Evolutionary conservation across 2,329 filamentous ascomycete species (phyloP).

Genomic region (Fulvia fulva): DNA sequence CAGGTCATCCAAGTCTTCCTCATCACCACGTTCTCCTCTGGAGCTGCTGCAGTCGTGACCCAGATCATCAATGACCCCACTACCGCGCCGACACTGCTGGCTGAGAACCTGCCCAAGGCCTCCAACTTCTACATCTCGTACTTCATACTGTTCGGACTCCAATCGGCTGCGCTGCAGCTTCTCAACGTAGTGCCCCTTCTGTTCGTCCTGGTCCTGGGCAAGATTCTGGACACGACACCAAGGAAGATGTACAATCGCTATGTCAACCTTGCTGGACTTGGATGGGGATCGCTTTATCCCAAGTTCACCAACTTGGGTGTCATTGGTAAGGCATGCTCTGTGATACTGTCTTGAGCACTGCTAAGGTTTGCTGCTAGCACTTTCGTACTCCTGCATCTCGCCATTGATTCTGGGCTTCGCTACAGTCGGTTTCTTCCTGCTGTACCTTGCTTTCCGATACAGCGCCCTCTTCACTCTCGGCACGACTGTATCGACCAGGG

Average conservation of each 20-base stretch:
- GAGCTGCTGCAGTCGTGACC: slow-evolving; percentile 27
- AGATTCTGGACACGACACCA: slow-evolving; percentile 38
- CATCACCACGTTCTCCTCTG: slow-evolving; percentile 35
- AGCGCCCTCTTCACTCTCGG: slow-evolving; percentile 47
- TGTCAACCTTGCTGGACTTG: slow-evolving; percentile 37
- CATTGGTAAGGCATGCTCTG: slow-evolving; percentile 25
- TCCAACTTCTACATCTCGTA: slow-evolving; percentile 38
- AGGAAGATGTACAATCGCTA: slow-evolving; percentile 44
- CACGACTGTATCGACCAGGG: slow-evolving; percentile 42
- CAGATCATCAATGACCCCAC: slow-evolving; percentile 32
- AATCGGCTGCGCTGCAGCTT: slow-evolving; percentile 25
- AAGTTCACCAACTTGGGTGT: slow-evolving; percentile 40
- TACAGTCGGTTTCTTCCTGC: slow-evolving; percentile 39
- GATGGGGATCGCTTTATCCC: slow-evolving; percentile 43
- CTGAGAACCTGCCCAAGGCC: slow-evolving; percentile 34
- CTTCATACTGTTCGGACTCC: slow-evolving; percentile 35
- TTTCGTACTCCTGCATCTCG: slow-evolving; percentile 45
- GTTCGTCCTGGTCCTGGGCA: slow-evolving; percentile 28
- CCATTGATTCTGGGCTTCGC: slow-evolving; percentile 45
- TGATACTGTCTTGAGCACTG: background rate
- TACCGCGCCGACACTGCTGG: slow-evolving; percentile 28
- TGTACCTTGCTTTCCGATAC: slow-evolving; percentile 47
- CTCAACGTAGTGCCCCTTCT: slow-evolving; percentile 30
- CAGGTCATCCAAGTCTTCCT: slow-evolving; percentile 39
- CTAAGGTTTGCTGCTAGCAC: slow-evolving; percentile 23